A percentile compares a stretch with the other conserved stretches of the same genome.
These are phyloP conservation scores for Neurospora sp. DNA, from an alignment of 495 filamentous ascomycete species.

Conservation along the genomic window DNA sequence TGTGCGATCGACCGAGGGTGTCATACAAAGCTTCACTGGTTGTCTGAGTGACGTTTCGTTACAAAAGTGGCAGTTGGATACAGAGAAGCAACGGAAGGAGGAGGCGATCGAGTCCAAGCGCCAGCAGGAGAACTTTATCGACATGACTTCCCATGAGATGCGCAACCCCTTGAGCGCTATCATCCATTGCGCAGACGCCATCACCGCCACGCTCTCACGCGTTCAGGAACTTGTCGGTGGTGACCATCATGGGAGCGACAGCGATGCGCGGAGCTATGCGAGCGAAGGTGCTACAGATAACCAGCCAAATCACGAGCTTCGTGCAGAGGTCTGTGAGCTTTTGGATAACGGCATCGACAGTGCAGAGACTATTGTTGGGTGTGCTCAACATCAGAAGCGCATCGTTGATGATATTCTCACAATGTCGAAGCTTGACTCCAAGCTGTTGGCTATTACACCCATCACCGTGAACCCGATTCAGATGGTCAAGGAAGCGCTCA, in stretches of 20 bases:
- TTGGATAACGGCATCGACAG: slow-evolving; percentile 50
- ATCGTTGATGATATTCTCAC: slow-evolving; percentile 75
- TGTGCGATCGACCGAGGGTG: slow-evolving; percentile 18
- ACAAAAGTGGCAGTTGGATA: slow-evolving; percentile 29
- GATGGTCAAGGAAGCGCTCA: slow-evolving; percentile 51
- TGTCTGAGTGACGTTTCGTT: slow-evolving; percentile 30
- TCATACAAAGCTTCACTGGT: slow-evolving; percentile 26
- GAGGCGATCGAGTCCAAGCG: slow-evolving; percentile 35
- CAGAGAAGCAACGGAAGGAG: slow-evolving; percentile 29
- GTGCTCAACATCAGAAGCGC: slow-evolving; percentile 67
- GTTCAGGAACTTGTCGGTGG: slow-evolving; percentile 20
- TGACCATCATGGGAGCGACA: background rate
- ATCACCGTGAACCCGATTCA: slow-evolving; percentile 53
- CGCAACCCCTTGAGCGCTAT: slow-evolving; percentile 67
- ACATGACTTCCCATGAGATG: slow-evolving; percentile 71
- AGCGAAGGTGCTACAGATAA: background rate
- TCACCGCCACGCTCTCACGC: slow-evolving; percentile 22
- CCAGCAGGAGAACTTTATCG: slow-evolving; percentile 62
- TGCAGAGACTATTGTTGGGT: slow-evolving; percentile 65
- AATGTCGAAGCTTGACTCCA: slow-evolving; percentile 69
- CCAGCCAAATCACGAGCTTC: slow-evolving; percentile 1
- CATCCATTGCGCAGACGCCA: slow-evolving; percentile 55
- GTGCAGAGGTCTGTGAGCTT: slow-evolving; percentile 25
- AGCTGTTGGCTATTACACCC: slow-evolving; percentile 57
- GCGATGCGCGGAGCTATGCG: background rate